Percentiles rank a stretch among this genome's conserved stretches.
phyloP scores from a whole-genome alignment of 306 rosid genomes.

The Rubus idaeus region DNA sequence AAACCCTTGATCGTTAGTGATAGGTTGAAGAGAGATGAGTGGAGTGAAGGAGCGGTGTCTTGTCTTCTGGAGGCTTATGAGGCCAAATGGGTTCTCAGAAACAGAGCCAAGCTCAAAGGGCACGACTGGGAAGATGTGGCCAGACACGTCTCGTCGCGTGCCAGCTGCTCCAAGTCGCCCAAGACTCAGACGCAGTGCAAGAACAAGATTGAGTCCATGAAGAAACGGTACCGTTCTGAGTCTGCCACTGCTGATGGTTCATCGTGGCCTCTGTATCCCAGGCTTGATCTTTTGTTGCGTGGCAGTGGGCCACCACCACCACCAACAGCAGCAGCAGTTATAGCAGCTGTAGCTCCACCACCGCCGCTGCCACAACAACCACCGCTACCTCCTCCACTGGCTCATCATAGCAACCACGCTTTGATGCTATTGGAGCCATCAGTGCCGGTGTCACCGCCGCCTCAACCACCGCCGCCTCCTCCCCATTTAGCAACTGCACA shows the following conservation, averaged over 20 bases:
- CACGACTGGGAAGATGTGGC: conserved; percentile 98
- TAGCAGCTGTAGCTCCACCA: neutral
- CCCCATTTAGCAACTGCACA: conserved; percentile 37
- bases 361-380: conserved; percentile 4
- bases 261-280: conserved; percentile 81
- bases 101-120: conserved; percentile 91
- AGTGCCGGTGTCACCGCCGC: conserved; percentile 25
- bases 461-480: conserved; percentile 24
- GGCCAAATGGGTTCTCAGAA: conserved; percentile 79
- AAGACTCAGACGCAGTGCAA: conserved; percentile 97
- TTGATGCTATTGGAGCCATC: conserved; percentile 56
- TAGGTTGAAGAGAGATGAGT: conserved; percentile 85
- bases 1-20: conserved; percentile 29
- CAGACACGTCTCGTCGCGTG: conserved; percentile 60
- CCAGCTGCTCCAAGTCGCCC: conserved; percentile 54
- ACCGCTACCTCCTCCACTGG: neutral
- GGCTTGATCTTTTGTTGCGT: conserved; percentile 73
- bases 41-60: conserved; percentile 98
- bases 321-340: neutral
- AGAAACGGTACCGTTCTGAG: conserved; percentile 82
- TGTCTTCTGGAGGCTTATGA: conserved; percentile 87
- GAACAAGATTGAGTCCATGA: conserved; percentile 99
- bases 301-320: conserved; percentile 54
- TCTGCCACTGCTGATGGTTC: conserved; percentile 65
- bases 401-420: conserved; percentile 29